Conservation (phyloP, 768 basidiomycete genomes). For the Fistulinella prunicolor region DNA sequence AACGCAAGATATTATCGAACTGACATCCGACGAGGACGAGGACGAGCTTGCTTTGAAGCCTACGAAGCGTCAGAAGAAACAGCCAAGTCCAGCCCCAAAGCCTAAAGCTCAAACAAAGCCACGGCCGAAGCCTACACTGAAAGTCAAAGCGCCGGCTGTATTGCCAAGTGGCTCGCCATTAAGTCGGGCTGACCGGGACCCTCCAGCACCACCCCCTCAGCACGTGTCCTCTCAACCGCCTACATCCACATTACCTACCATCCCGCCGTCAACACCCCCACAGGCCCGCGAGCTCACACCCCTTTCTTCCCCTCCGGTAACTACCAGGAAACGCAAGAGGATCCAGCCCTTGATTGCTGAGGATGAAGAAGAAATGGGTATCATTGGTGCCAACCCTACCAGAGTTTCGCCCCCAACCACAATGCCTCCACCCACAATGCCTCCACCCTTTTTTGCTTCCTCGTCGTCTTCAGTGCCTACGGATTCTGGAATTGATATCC, state of each 20-base stretch:
- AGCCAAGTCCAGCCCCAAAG: conserved; percentile 27
- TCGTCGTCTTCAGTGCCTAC: conserved; percentile 38
- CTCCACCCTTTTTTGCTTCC: conserved; percentile 46
- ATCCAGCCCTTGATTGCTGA: conserved; percentile 5
- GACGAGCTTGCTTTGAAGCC: conserved; percentile 36
- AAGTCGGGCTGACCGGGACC: conserved; percentile 9
- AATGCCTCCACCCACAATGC: conserved; percentile 30
- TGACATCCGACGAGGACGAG: conserved; percentile 45
- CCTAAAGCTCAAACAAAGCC: conserved; percentile 25
- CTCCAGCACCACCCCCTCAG: conserved; percentile 35
- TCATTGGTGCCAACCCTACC: background rate
- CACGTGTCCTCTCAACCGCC: conserved; percentile 32
- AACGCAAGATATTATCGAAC: conserved; percentile 37
- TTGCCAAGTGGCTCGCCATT: conserved; percentile 19
- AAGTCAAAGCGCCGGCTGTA: conserved; percentile 10
- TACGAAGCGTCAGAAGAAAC: conserved; percentile 31
- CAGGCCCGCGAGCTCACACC: conserved; percentile 24
- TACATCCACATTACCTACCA: conserved; percentile 30
- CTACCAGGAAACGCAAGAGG: conserved; percentile 28
- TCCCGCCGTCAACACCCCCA: conserved; percentile 23
- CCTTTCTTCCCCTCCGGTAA: conserved; percentile 22
- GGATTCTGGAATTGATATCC: conserved; percentile 29
- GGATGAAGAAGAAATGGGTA: conserved; percentile 16
- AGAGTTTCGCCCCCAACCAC: conserved; percentile 3
- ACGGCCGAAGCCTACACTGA: conserved; percentile 26